These are phyloP conservation scores for Lindgomyces ingoldianus DNA, from an alignment of 495 filamentous ascomycete species.

Conservation along the genomic window DNA sequence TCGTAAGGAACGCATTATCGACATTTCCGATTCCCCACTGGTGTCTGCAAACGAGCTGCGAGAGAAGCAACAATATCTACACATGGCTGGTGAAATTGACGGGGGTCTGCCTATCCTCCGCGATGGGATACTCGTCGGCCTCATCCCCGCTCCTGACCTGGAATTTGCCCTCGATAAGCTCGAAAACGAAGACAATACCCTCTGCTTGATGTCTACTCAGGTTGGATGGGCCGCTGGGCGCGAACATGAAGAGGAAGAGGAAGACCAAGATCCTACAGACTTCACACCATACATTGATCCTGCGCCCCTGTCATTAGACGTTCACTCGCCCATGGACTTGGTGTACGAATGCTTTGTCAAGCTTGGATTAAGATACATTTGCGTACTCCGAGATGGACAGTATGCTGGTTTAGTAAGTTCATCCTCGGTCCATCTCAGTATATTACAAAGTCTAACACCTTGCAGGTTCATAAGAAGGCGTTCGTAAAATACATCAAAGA, in stretches of 20 bases:
- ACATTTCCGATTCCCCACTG: conserved; percentile 77
- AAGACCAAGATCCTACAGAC: conserved; percentile 66
- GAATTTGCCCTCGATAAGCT: conserved; percentile 90
- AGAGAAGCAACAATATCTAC: conserved; percentile 74
- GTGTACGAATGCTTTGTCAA: conserved; percentile 98
- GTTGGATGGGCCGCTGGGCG: conserved; percentile 47
- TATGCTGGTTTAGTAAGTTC: conserved; percentile 80
- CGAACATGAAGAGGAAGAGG: conserved; percentile 56
- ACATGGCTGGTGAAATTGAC: conserved; percentile 86
- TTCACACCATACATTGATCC: conserved; percentile 93
- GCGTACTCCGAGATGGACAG: conserved; percentile 77
- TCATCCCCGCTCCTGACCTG: conserved; percentile 92
- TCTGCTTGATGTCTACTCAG: conserved; percentile 80
- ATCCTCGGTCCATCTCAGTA: not conserved
- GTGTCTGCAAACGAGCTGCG: conserved; percentile 75
- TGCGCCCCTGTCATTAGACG: conserved; percentile 83
- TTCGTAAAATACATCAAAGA: conserved; percentile 94
- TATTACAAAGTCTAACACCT: conserved; percentile 35
- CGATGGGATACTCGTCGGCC: conserved; percentile 75
- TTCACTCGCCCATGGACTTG: conserved; percentile 87
- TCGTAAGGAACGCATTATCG: conserved; percentile 76
- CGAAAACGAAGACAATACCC: conserved; percentile 65
- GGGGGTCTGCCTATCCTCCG: conserved; percentile 86
- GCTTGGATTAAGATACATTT: conserved; percentile 87
- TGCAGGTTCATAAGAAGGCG: conserved; percentile 85